Conservation (phyloP, 495 filamentous ascomycete genomes). For the Cenococcum geophilum region DNA sequence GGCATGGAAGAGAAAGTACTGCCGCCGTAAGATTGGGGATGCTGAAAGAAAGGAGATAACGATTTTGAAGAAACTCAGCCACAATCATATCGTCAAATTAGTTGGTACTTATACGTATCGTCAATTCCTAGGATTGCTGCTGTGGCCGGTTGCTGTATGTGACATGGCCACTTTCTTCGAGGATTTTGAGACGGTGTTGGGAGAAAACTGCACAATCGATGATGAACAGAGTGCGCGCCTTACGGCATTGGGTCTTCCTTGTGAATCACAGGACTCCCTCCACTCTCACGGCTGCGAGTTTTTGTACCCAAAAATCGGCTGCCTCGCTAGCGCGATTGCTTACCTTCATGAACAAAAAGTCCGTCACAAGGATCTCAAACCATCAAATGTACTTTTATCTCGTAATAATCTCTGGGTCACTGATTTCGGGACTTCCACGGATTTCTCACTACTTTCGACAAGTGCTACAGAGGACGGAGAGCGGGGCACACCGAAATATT, state of each 20-base stretch:
- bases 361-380: conserved; percentile 29
- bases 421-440: conserved; percentile 25
- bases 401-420: conserved; percentile 20
- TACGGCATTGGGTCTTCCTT: conserved; percentile 6
- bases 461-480: conserved; percentile 27
- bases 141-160: conserved; percentile 26
- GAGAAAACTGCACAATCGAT: neutral
- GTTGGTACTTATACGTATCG: conserved; percentile 25
- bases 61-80: conserved; percentile 25
- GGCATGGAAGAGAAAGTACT: conserved; percentile 27
- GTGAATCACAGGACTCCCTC: neutral
- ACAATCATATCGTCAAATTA: conserved; percentile 20
- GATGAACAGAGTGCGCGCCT: neutral
- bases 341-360: conserved; percentile 22
- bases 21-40: conserved; percentile 12
- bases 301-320: conserved; percentile 15
- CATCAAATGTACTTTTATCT: conserved; percentile 24
- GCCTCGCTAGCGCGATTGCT: conserved; percentile 15
- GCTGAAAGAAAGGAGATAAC: conserved; percentile 24
- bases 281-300: neutral
- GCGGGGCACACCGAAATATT: conserved; percentile 28
- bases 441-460: conserved; percentile 22
- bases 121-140: conserved; percentile 23
- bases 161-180: conserved; percentile 25
- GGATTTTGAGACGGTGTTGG: conserved; percentile 10